These are phyloP conservation scores for Geranium brycei DNA, from an alignment of 345 rosid genomes.

Conservation along the genomic window DNA sequence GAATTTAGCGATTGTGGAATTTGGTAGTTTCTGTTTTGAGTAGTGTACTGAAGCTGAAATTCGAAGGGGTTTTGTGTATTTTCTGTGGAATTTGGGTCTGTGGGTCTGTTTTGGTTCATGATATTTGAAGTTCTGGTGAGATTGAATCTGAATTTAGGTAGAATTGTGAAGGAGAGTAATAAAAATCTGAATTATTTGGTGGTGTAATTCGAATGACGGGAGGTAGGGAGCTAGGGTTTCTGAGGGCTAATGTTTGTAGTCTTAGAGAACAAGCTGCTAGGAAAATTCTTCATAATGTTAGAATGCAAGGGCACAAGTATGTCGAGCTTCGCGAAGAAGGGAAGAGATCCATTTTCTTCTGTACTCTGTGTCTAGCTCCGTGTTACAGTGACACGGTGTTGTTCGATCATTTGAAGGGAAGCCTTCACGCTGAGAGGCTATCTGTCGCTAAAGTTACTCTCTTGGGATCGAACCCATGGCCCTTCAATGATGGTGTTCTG, in stretches of 20 bases:
- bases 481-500: conserved; percentile 72
- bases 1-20: conserved; percentile 3
- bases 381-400: conserved; percentile 66
- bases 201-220: conserved; percentile 42
- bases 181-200: conserved; percentile 9
- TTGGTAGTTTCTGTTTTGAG: conserved; percentile 4
- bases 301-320: conserved; percentile 61
- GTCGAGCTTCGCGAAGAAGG: conserved; percentile 77
- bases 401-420: conserved; percentile 70
- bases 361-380: conserved; percentile 73
- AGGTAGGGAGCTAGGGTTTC: conserved; percentile 43
- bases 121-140: not conserved
- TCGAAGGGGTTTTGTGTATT: conserved; percentile 3
- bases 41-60: not conserved
- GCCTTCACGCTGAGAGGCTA: conserved; percentile 57
- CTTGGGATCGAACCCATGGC: conserved; percentile 69
- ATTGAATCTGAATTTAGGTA: not conserved
- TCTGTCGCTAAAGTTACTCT: conserved; percentile 64
- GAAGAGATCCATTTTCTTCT: conserved; percentile 62
- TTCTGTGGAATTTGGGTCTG: not conserved
- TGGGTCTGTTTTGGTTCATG: not conserved
- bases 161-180: not conserved
- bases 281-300: conserved; percentile 45
- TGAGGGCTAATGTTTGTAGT: conserved; percentile 26
- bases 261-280: conserved; percentile 60